Percentiles rank a stretch among this genome's conserved stretches.
These are phyloP conservation scores for Parasitella parasitica DNA, from an alignment of 371 early-diverging fungal genomes.

Conservation along the genomic window DNA sequence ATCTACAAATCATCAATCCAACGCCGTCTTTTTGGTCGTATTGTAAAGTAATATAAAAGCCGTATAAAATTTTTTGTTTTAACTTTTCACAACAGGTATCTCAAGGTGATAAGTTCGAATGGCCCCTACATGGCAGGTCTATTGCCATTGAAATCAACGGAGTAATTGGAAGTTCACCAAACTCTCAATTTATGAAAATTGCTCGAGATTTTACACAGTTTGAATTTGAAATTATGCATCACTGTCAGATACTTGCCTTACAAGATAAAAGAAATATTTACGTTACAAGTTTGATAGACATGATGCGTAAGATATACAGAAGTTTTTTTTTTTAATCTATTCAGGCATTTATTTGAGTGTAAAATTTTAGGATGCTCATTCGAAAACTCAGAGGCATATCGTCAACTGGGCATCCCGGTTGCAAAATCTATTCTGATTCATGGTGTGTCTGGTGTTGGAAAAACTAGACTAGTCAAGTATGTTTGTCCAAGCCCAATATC, in stretches of 20 bases:
- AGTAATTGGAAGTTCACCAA: neutral
- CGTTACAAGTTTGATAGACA: conserved; percentile 19
- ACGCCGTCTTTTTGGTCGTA: neutral
- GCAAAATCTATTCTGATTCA: conserved; percentile 46
- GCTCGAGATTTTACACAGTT: neutral
- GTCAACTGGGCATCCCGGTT: conserved; percentile 29
- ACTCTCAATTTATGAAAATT: neutral
- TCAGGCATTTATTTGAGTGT: no score
- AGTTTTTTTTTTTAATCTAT: no score
- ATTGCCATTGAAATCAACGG: neutral
- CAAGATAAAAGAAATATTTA: conserved; percentile 15
- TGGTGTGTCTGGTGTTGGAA: conserved; percentile 45
- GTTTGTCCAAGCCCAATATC: neutral
- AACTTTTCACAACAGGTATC: neutral
- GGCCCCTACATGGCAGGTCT: conserved; percentile 6
- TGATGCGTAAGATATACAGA: conserved; percentile 22
- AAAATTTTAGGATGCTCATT: conserved; percentile 20
- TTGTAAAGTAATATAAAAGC: neutral
- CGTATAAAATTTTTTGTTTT: neutral
- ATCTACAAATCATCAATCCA: neutral
- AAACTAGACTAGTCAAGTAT: conserved; percentile 36
- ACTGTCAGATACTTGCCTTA: neutral
- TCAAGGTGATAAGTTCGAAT: neutral
- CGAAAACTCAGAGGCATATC: conserved; percentile 24
- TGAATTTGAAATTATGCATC: neutral